phyloP scores from a whole-genome alignment of 1,284 basidiomycete species.

The Anthracocystis walkeri region DNA sequence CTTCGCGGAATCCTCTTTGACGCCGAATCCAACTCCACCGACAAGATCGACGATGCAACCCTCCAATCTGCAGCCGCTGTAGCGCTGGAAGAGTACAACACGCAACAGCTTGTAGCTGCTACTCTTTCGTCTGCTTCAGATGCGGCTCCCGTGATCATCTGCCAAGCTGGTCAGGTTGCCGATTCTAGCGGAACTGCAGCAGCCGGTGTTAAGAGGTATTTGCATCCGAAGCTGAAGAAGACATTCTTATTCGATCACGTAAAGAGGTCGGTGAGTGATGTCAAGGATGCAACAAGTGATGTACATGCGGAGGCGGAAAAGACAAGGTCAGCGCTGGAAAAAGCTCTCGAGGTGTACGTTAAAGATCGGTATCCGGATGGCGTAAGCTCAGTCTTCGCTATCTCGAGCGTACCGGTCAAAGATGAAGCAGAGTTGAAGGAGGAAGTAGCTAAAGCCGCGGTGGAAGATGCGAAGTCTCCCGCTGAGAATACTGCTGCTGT shows the following conservation, averaged over 20 bases:
- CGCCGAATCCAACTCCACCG: conserved; percentile 30
- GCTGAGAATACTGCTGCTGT: conserved; percentile 30
- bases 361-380: conserved; percentile 62
- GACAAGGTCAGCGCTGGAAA: conserved; percentile 50
- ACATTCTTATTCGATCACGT: conserved; percentile 48
- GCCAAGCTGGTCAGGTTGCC: conserved; percentile 32
- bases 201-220: conserved; percentile 30
- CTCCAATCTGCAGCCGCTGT: conserved; percentile 35
- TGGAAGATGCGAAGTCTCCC: conserved; percentile 28
- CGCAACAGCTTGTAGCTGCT: conserved; percentile 50
- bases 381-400: conserved; percentile 53
- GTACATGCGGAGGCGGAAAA: conserved; percentile 25
- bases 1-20: conserved; percentile 55
- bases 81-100: conserved; percentile 56
- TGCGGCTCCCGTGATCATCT: conserved; percentile 37
- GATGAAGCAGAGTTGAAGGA: conserved; percentile 20
- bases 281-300: conserved; percentile 11
- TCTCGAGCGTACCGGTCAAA: conserved; percentile 23
- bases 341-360: conserved; percentile 52
- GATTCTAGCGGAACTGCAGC: not conserved
- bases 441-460: conserved; percentile 17
- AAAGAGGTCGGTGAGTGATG: conserved; percentile 30
- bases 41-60: conserved; percentile 36
- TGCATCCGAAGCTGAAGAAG: conserved; percentile 36
- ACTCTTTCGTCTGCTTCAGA: conserved; percentile 11